Evolutionary conservation across 2,329 filamentous ascomycete species (phyloP), one percentile per base, ranked within the genome.

Genomic region (Sporothrix schenckii): DNA sequence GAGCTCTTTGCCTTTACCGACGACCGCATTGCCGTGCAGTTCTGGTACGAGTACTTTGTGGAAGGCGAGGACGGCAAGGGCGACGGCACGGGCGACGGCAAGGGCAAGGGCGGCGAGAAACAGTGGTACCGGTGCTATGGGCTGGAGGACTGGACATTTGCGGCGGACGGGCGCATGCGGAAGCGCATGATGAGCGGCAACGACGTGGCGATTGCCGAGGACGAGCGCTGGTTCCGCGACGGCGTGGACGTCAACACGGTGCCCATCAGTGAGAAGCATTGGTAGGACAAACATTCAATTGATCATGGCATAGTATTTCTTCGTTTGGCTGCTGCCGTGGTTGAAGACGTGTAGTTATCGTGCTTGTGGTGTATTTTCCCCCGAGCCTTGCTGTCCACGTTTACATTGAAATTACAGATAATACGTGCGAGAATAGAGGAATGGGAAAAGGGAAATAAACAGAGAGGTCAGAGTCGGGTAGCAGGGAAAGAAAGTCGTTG

Each of bases 41-140:
- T 95, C 78, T 96, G 92, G 92, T 96, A 94, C 76, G 91, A 96
- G 79, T 94, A 88, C 80, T 68, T 67, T n/a, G 24, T 68, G 10
- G 69, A 53, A 9, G 7, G 34, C 7, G 5, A 34, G 6, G 34
- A 34, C 7, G 34, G 27, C 27, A 30, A 30, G 27, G 27, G 27
- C 27, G 24, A 6, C 1, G 89, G 24, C 24, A 24, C 1, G 30
- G 6, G 30, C 6, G 34, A 34, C 34, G 34, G 34, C 34, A 5
- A 34, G 1, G 34, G 34, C 1, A 89, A 91, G 50, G 34, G 7
- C 7, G 34, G 34, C 1, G 89, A 91, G 50, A 63, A 61, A 21
- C 88, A 92, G 78, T 97, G 92, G 92, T 94, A 91, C 85, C 85
- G 92, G n/a, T 93, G 91, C 58, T 96, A 96, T 76, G 93, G 93